Base-by-base conservation (phyloP, 495 filamentous ascomycete species). In the Podospora didyma region DNA sequence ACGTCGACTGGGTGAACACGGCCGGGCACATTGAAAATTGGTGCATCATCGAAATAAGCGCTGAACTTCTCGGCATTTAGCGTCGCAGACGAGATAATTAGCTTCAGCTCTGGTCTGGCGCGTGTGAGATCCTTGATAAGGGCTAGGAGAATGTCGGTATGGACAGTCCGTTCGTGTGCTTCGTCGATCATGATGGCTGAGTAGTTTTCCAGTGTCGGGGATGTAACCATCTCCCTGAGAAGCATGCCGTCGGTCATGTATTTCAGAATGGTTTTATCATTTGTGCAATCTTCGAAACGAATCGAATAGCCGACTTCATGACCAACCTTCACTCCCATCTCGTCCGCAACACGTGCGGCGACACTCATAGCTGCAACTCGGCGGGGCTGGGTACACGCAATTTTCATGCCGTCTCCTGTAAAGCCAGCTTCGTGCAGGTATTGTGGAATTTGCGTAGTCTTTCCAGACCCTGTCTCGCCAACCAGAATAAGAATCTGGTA, bases 171-270 rank as follows among this genome's bases (percentile, higher is more conserved):
- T 67, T 98, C 94, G 81, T 98, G 94, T 17, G 95, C 94, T 68
- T 98, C 94, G 65, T 98, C 94, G 58, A 51, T 93, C 88, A 98
- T 96, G 59, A 98, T 66, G 2, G 87, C 89, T 0, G 90, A 87
- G 65, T 97, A 97, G n/a, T 82, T 83, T 11, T 86, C 79, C 11
- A 97, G 73, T 53, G 90, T 87, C 0, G 95, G 93, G 68, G 96
- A 92, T 1, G 90, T 92, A 62, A 97, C 81, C 59, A 97, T 87
- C 65, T 97, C 93, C 65, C 92, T 82, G 19, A 97, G 77, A 44
- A 97, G 78, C 92, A 97, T 97, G 58, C 94, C 94, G 68, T 98
- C 94, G 2, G 94, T 98, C 91, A 96, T 96, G 68, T 96, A 98
- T 70, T 97, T 96, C 23, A 98, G 71, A 41, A 92, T 79, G 0